Evolutionary conservation across 1,139 yeast genomes (phyloP).

Genomic region (Kodamaea suecica): DNA sequence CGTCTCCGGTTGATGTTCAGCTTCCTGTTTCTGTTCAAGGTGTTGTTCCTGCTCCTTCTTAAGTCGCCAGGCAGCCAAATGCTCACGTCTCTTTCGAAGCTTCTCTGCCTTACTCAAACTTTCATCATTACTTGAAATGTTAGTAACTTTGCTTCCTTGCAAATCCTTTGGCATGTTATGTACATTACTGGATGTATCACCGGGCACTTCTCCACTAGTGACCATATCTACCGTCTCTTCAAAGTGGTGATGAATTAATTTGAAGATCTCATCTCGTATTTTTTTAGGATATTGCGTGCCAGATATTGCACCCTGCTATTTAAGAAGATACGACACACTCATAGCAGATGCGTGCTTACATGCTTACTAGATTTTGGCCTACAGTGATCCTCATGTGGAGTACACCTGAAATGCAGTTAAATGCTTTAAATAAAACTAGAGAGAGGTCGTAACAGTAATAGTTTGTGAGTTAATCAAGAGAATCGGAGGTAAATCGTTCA

Average conservation of each 20-base stretch:
- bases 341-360: too few relatives aligned
- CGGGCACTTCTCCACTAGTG: not conserved
- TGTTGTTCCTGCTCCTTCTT: slow-evolving; percentile 29
- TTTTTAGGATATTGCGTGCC: too few relatives aligned
- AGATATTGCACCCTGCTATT: too few relatives aligned
- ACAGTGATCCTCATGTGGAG: too few relatives aligned
- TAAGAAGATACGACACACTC: too few relatives aligned
- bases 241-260: not conserved
- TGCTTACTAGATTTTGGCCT: too few relatives aligned
- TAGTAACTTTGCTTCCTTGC: slow-evolving; percentile 12
- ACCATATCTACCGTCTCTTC: not conserved
- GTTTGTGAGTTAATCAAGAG: slow-evolving; percentile 84
- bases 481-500: slow-evolving; percentile 76
- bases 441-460: slow-evolving; percentile 90
- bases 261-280: too few relatives aligned
- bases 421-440: too few relatives aligned
- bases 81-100: slow-evolving; percentile 35
- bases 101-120: slow-evolving; percentile 32
- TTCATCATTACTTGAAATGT: slow-evolving; percentile 15
- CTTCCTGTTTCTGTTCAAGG: not conserved
- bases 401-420: too few relatives aligned
- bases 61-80: slow-evolving; percentile 40
- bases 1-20: too few relatives aligned
- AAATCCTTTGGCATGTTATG: not conserved
- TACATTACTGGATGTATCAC: slow-evolving; percentile 1